phyloP scores from a whole-genome alignment of 2,329 filamentous ascomycete genomes.

The Scedosporium minutisporum region DNA sequence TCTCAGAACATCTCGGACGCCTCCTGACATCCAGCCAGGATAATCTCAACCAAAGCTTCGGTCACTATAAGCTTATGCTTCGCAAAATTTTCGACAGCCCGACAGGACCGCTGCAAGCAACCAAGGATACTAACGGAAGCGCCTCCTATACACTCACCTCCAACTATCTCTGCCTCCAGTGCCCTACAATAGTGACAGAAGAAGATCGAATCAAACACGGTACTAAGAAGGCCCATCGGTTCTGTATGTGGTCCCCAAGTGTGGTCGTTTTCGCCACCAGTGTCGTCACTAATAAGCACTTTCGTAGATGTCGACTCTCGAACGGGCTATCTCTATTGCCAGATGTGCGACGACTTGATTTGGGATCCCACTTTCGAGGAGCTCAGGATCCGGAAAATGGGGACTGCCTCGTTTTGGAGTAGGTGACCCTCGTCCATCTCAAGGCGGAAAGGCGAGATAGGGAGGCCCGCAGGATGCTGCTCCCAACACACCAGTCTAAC shows the following conservation, averaged over 20 bases:
- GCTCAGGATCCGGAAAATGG: constrained; percentile 60
- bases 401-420: constrained; percentile 57
- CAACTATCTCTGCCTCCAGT: constrained; percentile 66
- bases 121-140: constrained; percentile 45
- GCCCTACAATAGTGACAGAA: constrained; percentile 56
- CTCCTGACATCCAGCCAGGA: constrained; percentile 54
- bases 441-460: neutral
- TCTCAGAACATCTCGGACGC: constrained; percentile 59
- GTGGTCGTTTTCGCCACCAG: neutral
- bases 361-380: constrained; percentile 76
- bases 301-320: constrained; percentile 64
- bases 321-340: constrained; percentile 66
- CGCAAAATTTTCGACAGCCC: constrained; percentile 54
- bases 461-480: neutral
- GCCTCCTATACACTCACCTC: constrained; percentile 53
- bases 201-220: constrained; percentile 59
- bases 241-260: constrained; percentile 43
- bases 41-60: constrained; percentile 57
- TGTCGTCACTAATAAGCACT: constrained; percentile 16
- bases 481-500: neutral
- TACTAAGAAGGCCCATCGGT: constrained; percentile 59
- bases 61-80: constrained; percentile 63
- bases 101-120: constrained; percentile 52
- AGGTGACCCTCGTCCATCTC: constrained; percentile 17
- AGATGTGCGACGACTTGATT: constrained; percentile 73